phyloP scores from a whole-genome alignment of 2,329 filamentous ascomycete species.

The Aspergillus sp. region DNA sequence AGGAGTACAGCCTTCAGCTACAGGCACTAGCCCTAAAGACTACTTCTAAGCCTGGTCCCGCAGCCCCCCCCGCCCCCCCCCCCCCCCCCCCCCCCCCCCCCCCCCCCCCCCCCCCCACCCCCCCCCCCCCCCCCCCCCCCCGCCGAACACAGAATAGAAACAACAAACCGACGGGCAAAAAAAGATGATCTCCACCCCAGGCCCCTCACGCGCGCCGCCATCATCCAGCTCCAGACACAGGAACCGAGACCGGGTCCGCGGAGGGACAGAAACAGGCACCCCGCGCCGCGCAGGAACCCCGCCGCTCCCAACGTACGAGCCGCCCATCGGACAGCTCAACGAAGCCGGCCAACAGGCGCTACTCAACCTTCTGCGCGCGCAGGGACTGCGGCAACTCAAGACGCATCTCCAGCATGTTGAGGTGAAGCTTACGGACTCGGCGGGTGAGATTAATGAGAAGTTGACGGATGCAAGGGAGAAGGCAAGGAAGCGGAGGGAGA shows the following conservation, averaged over 20 bases:
- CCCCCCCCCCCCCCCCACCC: too few species aligned
- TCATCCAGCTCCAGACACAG: neutral
- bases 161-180: neutral
- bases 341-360: constrained; percentile 48
- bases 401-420: constrained; percentile 50
- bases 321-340: constrained; percentile 54
- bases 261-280: neutral
- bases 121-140: too few species aligned
- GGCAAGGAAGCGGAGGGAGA: constrained; percentile 38
- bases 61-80: too few species aligned
- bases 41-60: too few species aligned
- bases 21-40: too few species aligned
- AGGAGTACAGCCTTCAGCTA: too few species aligned
- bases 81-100: too few species aligned
- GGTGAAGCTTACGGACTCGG: constrained; percentile 49
- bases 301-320: constrained; percentile 53
- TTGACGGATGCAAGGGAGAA: constrained; percentile 41
- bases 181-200: neutral
- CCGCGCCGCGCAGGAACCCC: constrained; percentile 5
- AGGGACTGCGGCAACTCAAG: constrained; percentile 47
- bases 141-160: too few species aligned
- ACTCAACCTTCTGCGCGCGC: constrained; percentile 42
- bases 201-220: neutral
- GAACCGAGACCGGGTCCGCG: neutral
- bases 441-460: constrained; percentile 58